Percentiles rank a stretch among this genome's conserved stretches.
Evolutionary conservation across 1,284 basidiomycete species (phyloP).

Genomic region (Mycena citricolor): DNA sequence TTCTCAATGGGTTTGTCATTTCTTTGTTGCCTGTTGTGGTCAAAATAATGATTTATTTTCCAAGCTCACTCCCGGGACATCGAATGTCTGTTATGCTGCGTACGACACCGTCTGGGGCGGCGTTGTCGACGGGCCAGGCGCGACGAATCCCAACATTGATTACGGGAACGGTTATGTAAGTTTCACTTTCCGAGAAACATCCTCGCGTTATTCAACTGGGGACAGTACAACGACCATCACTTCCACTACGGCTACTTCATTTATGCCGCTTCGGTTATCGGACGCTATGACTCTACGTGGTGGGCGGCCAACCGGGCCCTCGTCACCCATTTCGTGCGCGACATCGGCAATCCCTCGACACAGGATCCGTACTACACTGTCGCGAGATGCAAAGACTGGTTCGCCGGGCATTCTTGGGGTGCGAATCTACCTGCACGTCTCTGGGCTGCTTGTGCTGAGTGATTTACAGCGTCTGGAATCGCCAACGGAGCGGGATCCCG

Average conservation of each 20-base stretch:
- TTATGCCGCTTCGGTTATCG: constrained; percentile 32
- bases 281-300: constrained; percentile 32
- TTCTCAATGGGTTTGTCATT: constrained; percentile 15
- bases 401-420: constrained; percentile 39
- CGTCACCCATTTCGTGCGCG: constrained; percentile 32
- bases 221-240: constrained; percentile 34
- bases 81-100: constrained; percentile 27
- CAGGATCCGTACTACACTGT: constrained; percentile 34
- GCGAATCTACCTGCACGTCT: not conserved
- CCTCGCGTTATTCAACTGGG: not conserved
- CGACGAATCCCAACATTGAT: constrained; percentile 32
- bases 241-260: constrained; percentile 39
- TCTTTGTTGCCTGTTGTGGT: not conserved
- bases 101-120: constrained; percentile 39
- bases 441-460: not conserved
- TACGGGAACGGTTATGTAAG: constrained; percentile 34
- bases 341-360: constrained; percentile 35
- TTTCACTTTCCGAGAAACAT: not conserved
- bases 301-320: constrained; percentile 25
- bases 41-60: not conserved
- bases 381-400: constrained; percentile 35
- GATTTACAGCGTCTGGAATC: constrained; percentile 32
- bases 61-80: not conserved
- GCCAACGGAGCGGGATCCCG: constrained; percentile 35
- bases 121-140: constrained; percentile 33